Evolutionary conservation across 306 rosid genomes (phyloP).

Genomic region (Ammopiptanthus mongolicus): DNA sequence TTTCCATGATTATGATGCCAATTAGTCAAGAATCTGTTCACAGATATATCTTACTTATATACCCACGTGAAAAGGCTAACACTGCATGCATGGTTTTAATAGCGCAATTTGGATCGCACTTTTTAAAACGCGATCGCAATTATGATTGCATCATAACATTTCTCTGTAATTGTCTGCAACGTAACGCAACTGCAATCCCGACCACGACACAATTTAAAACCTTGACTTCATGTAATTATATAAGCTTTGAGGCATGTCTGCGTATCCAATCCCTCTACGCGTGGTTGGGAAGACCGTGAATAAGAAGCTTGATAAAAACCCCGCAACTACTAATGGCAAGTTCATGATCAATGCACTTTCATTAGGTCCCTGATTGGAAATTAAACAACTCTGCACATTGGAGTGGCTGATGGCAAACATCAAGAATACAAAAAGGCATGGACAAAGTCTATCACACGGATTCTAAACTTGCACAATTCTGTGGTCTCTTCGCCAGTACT

Average conservation of each 20-base stretch:
- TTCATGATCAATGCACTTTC: constrained; percentile 12
- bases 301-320: constrained; percentile 32
- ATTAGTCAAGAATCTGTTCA: no score
- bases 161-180: no score
- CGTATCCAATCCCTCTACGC: constrained; percentile 40
- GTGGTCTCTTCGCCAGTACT: not conserved
- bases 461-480: not conserved
- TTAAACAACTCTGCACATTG: constrained; percentile 37
- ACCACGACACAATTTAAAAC: no score
- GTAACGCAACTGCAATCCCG: no score
- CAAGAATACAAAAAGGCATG: constrained; percentile 42
- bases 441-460: not conserved
- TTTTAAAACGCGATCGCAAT: no score
- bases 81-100: no score
- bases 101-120: no score
- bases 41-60: no score
- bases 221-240: not conserved
- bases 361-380: constrained; percentile 3
- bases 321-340: constrained; percentile 34
- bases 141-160: no score
- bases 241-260: constrained; percentile 3
- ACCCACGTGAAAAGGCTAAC: no score
- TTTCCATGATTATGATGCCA: no score
- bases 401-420: constrained; percentile 35
- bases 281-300: constrained; percentile 43